These are phyloP conservation scores for Fusarium nanum DNA, from an alignment of 2,329 filamentous ascomycete species.

Conservation along the genomic window DNA sequence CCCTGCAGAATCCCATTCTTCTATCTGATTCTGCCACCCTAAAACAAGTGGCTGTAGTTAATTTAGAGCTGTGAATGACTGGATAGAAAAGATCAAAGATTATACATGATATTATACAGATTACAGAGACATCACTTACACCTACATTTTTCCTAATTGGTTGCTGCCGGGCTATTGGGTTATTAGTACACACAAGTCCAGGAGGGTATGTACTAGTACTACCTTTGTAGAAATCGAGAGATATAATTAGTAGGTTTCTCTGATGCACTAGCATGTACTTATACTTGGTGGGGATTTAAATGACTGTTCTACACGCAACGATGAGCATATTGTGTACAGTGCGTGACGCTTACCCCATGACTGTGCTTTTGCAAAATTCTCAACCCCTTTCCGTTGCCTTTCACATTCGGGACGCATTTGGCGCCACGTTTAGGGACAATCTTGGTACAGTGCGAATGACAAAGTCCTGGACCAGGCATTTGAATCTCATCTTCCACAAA, in stretches of 20 bases:
- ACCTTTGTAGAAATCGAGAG: not conserved
- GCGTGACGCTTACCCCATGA: conserved; percentile 1
- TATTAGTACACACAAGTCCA: not conserved
- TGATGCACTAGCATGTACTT: not conserved
- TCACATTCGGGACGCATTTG: conserved; percentile 20
- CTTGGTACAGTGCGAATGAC: conserved; percentile 36
- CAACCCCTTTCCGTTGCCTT: conserved; percentile 17
- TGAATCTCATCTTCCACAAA: conserved; percentile 30
- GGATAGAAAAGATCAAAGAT: not conserved
- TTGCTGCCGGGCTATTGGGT: not conserved
- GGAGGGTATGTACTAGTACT: not conserved
- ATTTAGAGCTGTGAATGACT: not conserved
- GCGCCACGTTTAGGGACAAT: conserved; percentile 18
- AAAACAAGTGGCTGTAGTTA: not conserved
- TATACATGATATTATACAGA: not conserved
- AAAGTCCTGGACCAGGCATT: conserved; percentile 23
- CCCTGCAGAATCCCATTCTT: not conserved
- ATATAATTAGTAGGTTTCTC: not conserved
- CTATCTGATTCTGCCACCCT: not conserved
- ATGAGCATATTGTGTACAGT: conserved; percentile 1
- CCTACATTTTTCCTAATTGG: not conserved
- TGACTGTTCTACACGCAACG: not conserved
- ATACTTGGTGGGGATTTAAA: conserved; percentile 8
- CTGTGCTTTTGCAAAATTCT: not conserved
- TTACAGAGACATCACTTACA: not conserved